Conservation (phyloP, 352 stramenopile genomes). For the Phytophthora melonis region DNA sequence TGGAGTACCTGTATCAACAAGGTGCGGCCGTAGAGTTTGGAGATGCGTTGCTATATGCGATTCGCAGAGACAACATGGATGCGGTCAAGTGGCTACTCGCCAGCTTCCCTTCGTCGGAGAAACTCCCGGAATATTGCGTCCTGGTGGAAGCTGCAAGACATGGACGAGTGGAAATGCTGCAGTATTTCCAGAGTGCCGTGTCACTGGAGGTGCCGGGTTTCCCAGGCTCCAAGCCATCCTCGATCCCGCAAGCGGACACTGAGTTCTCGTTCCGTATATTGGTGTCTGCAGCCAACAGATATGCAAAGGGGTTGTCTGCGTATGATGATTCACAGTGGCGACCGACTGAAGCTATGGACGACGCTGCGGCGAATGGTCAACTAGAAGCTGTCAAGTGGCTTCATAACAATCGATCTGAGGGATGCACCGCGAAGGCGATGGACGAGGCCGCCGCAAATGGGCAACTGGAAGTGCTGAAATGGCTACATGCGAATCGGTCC, state of each 20-base stretch:
- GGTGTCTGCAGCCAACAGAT: too few relatives aligned
- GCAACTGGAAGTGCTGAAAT: background rate
- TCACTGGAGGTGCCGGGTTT: too few relatives aligned
- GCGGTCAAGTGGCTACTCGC: background rate
- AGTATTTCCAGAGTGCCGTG: background rate
- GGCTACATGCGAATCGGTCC: background rate
- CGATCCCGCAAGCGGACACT: too few relatives aligned
- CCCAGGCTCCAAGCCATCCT: too few relatives aligned
- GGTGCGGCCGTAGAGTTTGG: background rate
- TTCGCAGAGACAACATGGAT: background rate
- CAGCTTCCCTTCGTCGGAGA: background rate
- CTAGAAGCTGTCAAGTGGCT: conserved; percentile 1
- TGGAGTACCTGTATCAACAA: background rate
- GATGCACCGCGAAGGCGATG: background rate
- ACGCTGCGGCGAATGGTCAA: background rate
- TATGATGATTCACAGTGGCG: too few relatives aligned
- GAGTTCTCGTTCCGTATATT: too few relatives aligned
- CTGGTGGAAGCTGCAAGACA: background rate
- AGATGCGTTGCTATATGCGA: background rate
- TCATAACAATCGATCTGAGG: background rate
- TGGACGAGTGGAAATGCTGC: background rate
- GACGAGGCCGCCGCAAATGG: background rate
- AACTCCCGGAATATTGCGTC: background rate
- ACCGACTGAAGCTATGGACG: background rate
- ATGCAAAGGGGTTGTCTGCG: too few relatives aligned